Evolutionary conservation across 257 asterid genomes (phyloP), one percentile per base, ranked within the genome.

Genomic region (Pogostemon cablin): DNA sequence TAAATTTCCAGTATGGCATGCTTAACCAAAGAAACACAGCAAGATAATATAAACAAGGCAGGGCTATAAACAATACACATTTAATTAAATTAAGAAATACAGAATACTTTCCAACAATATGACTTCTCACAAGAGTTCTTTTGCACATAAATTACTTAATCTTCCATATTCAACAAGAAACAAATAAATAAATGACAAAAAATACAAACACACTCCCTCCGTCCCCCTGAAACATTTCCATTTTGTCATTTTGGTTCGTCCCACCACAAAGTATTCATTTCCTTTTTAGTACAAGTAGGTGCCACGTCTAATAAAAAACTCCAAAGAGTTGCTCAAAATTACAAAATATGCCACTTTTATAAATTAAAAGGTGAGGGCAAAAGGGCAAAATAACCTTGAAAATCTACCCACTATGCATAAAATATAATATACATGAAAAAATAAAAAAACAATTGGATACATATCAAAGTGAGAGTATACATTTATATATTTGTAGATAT

Each of bases 11-110:
- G 38, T 38, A 34, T 48, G 50, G 54, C 12, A 12, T 38, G 15
- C 48, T 75, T 43, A 62, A 64, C 68, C 7, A 62, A 39, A 65
- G 25, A 62, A 44, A 50, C 62, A 57, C 44, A 2, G 7, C 10
- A 35, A 42, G 25, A 7, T 34, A 48, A 65, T 53, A 65, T 53
- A 70, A 17, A 42, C 12, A 71, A 60, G 63, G 40, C 38, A 59
- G 38, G 52, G 40, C 61, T 48, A 57, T 44, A 42, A 42, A 66
- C 40, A 9, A 15, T 38, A 15, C 57, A 40, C 17, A 52, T 52
- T 66, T 50, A 57, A 17, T 42, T 52, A 52, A 47, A 10, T 10
- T 17, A 62, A 20, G 6, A 59, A 17, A 69, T 32, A 68, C 48
- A 34, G 43, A 54, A 68, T 47, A 43, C 67, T 39, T 17, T 12